phyloP scores from a whole-genome alignment of 352 stramenopile species.

The Blastocystis sp. region DNA sequence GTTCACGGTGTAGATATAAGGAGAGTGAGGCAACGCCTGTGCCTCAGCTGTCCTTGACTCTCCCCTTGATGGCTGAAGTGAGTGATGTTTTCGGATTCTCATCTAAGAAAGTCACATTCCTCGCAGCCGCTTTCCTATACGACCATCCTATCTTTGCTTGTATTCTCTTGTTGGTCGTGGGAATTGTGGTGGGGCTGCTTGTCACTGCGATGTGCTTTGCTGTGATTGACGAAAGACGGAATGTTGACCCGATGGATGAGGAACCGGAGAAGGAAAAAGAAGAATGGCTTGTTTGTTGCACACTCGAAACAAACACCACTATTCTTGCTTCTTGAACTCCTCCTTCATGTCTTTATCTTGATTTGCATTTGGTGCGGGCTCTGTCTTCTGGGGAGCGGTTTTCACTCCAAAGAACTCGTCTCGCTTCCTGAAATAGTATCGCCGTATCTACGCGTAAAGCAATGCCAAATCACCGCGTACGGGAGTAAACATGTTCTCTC shows the following conservation, averaged over 20 bases:
- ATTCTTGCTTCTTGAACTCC: background rate
- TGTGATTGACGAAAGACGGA: background rate
- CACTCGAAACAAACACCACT: background rate
- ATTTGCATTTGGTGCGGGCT: background rate
- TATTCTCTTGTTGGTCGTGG: background rate
- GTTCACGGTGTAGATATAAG: background rate
- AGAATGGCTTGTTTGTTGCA: background rate
- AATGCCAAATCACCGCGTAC: background rate
- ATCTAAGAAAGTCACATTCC: background rate
- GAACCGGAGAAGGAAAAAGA: background rate
- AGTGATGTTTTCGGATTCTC: background rate
- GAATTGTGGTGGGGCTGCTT: background rate
- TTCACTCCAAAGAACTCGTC: constrained; percentile 66
- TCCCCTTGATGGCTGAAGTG: background rate
- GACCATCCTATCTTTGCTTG: background rate
- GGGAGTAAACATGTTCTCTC: constrained; percentile 35
- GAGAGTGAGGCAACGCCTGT: background rate
- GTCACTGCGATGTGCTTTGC: background rate
- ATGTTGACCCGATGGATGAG: background rate
- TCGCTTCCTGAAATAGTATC: constrained; percentile 49
- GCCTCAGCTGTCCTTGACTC: background rate
- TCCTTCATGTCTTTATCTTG: background rate
- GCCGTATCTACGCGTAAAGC: background rate
- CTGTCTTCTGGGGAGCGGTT: background rate
- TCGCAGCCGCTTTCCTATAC: background rate